These are phyloP conservation scores for Mucor lusitanicus DNA, from an alignment of 371 early-diverging fungal species.

Conservation along the genomic window DNA sequence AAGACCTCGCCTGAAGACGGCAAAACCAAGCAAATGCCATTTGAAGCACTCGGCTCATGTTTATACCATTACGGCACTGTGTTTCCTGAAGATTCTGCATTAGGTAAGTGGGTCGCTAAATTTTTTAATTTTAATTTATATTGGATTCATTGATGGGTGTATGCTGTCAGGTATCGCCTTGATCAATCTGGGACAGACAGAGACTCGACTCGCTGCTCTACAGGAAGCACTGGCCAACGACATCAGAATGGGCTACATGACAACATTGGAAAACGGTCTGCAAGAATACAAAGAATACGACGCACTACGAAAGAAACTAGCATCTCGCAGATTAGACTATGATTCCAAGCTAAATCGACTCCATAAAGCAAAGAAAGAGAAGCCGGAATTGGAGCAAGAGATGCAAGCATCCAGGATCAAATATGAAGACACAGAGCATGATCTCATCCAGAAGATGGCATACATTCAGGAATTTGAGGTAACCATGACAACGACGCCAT, in stretches of 20 bases:
- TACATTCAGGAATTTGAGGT: constrained; percentile 73
- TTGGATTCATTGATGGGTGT: neutral
- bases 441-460: constrained; percentile 68
- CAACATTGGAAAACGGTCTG: constrained; percentile 48
- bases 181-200: constrained; percentile 63
- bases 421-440: constrained; percentile 87
- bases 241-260: constrained; percentile 49
- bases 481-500: neutral
- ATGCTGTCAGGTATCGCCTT: constrained; percentile 46
- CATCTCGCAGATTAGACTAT: constrained; percentile 87
- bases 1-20: constrained; percentile 60
- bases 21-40: constrained; percentile 59
- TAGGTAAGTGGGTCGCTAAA: constrained; percentile 43
- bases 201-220: constrained; percentile 59
- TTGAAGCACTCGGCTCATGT: constrained; percentile 62
- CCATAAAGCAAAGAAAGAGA: constrained; percentile 86
- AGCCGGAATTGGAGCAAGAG: constrained; percentile 64
- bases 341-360: constrained; percentile 88
- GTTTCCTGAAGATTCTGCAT: constrained; percentile 57
- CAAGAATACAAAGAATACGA: constrained; percentile 69
- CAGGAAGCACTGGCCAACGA: constrained; percentile 58
- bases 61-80: constrained; percentile 62
- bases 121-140: neutral
- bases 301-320: constrained; percentile 78
- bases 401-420: constrained; percentile 85